These are phyloP conservation scores for Eutrema salsugineum DNA, from an alignment of 441 rosid genomes.

Conservation along the genomic window DNA sequence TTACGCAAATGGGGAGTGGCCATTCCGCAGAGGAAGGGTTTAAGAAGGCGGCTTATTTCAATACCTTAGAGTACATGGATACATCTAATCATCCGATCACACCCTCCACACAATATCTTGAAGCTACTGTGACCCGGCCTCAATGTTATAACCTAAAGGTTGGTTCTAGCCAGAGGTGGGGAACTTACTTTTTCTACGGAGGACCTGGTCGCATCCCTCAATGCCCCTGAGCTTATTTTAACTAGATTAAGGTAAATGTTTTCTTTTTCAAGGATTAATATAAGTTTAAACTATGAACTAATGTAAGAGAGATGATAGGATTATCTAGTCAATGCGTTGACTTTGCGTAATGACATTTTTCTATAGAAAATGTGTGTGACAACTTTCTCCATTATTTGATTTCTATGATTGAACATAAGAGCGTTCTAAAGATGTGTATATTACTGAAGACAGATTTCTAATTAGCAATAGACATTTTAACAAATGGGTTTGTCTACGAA, in stretches of 20 bases:
- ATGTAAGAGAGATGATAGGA: neutral
- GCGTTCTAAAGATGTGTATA: neutral
- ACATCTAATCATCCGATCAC: neutral
- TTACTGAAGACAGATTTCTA: conserved; percentile 24
- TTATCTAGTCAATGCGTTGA: neutral
- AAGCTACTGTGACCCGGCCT: conserved; percentile 5
- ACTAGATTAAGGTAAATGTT: neutral
- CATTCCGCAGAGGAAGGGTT: conserved; percentile 41
- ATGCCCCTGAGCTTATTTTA: conserved; percentile 31
- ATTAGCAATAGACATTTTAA: conserved; percentile 15
- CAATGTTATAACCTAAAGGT: conserved; percentile 11
- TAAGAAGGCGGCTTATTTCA: conserved; percentile 48
- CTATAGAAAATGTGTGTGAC: neutral
- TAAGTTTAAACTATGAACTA: neutral
- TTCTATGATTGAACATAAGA: neutral
- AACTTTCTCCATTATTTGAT: neutral
- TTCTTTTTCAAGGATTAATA: neutral
- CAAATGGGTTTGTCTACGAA: conserved; percentile 37
- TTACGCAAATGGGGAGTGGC: conserved; percentile 53
- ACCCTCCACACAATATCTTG: conserved; percentile 35
- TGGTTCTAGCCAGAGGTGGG: conserved; percentile 36
- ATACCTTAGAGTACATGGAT: conserved; percentile 34
- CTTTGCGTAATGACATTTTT: neutral
- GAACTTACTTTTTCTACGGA: conserved; percentile 57
- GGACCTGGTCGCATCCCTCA: conserved; percentile 64